These are phyloP conservation scores for Pseudoperonospora humuli DNA, from an alignment of 352 stramenopile species.

Conservation along the genomic window DNA sequence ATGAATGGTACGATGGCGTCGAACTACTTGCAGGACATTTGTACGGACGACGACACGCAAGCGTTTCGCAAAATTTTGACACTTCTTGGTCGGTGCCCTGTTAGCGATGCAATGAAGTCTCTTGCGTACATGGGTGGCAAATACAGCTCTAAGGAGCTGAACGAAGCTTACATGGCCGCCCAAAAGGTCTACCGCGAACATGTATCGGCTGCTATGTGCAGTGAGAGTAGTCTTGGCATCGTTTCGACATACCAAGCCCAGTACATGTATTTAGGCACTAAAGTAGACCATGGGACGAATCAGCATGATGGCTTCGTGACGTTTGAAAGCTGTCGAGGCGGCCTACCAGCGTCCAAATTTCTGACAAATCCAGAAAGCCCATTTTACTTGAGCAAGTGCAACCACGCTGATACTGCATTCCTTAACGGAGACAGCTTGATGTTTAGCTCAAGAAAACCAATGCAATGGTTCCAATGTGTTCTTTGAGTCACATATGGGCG, in stretches of 20 bases:
- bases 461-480: slow-evolving; percentile 59
- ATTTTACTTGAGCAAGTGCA: slow-evolving; percentile 53
- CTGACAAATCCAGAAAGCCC: slow-evolving; percentile 26
- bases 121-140: slow-evolving; percentile 31
- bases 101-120: slow-evolving; percentile 27
- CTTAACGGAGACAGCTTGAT: slow-evolving; percentile 40
- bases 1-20: slow-evolving; percentile 41
- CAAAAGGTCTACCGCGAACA: slow-evolving; percentile 30
- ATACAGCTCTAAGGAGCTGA: slow-evolving; percentile 24
- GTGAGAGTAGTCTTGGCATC: slow-evolving; percentile 27
- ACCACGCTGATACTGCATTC: slow-evolving; percentile 54
- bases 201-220: slow-evolving; percentile 37
- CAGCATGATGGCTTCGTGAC: slow-evolving; percentile 33
- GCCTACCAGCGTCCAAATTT: slow-evolving; percentile 28
- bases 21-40: slow-evolving; percentile 33
- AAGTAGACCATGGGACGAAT: slow-evolving; percentile 18
- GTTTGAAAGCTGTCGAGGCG: slow-evolving; percentile 39
- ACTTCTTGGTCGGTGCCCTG: slow-evolving; percentile 31
- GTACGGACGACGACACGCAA: slow-evolving; percentile 23
- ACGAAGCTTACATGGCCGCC: slow-evolving; percentile 22
- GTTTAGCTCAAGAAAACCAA: slow-evolving; percentile 32
- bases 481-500: slow-evolving; percentile 32
- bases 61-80: slow-evolving; percentile 25
- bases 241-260: slow-evolving; percentile 20
- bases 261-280: slow-evolving; percentile 16